A percentile compares a stretch with the other conserved stretches of the same genome.
phyloP scores from a whole-genome alignment of 2,329 filamentous ascomycete species.

The Fusarium gaditjirri region DNA sequence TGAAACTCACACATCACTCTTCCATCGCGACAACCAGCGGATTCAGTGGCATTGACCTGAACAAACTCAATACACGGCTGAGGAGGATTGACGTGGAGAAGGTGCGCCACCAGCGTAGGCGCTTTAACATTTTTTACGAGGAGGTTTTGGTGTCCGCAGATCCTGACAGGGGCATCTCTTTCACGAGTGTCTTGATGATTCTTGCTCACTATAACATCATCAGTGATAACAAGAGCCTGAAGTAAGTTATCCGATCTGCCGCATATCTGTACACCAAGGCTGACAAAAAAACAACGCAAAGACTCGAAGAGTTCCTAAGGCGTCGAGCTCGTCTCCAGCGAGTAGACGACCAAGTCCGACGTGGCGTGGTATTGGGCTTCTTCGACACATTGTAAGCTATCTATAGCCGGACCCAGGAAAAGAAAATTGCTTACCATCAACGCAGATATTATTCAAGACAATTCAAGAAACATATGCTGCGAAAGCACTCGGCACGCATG shows the following conservation, averaged over 20 bases:
- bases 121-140: constrained; percentile 96
- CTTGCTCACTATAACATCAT: constrained; percentile 99
- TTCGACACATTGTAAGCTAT: constrained; percentile 83
- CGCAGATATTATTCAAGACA: constrained; percentile 80
- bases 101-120: constrained; percentile 78
- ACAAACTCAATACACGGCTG: constrained; percentile 78
- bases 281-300: constrained; percentile 51
- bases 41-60: constrained; percentile 74
- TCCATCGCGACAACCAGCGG: constrained; percentile 65
- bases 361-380: constrained; percentile 91
- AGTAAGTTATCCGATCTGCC: constrained; percentile 57
- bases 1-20: constrained; percentile 62
- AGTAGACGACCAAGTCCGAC: constrained; percentile 92
- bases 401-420: background rate
- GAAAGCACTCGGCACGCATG: constrained; percentile 80
- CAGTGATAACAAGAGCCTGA: constrained; percentile 94
- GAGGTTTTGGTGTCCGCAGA: constrained; percentile 95
- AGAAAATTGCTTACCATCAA: constrained; percentile 9
- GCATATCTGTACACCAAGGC: background rate
- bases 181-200: constrained; percentile 93
- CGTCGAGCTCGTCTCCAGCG: constrained; percentile 90
- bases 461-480: constrained; percentile 80
- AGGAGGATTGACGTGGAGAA: constrained; percentile 76
- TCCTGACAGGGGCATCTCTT: constrained; percentile 87
- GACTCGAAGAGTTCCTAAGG: constrained; percentile 92